Percentiles rank a stretch among this genome's conserved stretches.
Conservation (phyloP, 2,329 filamentous ascomycete genomes). For the Metarhizium guizhouense region DNA sequence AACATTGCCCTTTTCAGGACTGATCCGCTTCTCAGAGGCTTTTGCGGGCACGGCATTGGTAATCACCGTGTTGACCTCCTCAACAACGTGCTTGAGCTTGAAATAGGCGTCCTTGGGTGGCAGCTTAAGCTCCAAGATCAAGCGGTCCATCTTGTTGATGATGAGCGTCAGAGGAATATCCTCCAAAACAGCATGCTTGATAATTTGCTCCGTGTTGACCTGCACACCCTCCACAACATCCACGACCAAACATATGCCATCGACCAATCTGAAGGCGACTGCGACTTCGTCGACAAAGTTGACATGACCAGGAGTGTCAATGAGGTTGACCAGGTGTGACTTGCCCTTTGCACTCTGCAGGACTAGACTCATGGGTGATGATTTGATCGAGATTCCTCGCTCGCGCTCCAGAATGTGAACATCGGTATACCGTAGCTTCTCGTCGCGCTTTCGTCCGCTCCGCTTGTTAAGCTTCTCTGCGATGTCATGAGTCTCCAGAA, state of each 20-base stretch:
- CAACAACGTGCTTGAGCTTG: conserved; percentile 97
- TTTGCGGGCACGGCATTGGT: conserved; percentile 76
- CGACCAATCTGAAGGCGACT: conserved; percentile 73
- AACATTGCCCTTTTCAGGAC: conserved; percentile 97
- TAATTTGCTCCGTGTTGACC: conserved; percentile 92
- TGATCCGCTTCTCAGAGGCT: conserved; percentile 72
- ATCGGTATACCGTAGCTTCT: conserved; percentile 92
- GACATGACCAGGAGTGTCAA: conserved; percentile 95
- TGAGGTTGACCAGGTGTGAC: conserved; percentile 87
- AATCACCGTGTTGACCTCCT: conserved; percentile 95
- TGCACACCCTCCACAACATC: conserved; percentile 99
- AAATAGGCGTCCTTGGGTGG: conserved; percentile 96
- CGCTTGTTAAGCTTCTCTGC: conserved; percentile 69
- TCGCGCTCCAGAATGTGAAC: conserved; percentile 83
- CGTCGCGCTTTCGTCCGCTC: conserved; percentile 72
- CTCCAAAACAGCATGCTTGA: conserved; percentile 88
- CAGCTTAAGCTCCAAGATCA: conserved; percentile 89
- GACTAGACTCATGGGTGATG: conserved; percentile 88
- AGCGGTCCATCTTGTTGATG: conserved; percentile 93
- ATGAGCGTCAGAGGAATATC: conserved; percentile 82
- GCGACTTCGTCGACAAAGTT: conserved; percentile 98
- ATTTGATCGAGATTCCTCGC: conserved; percentile 83
- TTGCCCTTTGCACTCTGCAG: conserved; percentile 84
- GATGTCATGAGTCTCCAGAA: conserved; percentile 89
- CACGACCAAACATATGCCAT: conserved; percentile 87